phyloP scores from a whole-genome alignment of 805 yeast species.

The Kockiozyma suomiensis region DNA sequence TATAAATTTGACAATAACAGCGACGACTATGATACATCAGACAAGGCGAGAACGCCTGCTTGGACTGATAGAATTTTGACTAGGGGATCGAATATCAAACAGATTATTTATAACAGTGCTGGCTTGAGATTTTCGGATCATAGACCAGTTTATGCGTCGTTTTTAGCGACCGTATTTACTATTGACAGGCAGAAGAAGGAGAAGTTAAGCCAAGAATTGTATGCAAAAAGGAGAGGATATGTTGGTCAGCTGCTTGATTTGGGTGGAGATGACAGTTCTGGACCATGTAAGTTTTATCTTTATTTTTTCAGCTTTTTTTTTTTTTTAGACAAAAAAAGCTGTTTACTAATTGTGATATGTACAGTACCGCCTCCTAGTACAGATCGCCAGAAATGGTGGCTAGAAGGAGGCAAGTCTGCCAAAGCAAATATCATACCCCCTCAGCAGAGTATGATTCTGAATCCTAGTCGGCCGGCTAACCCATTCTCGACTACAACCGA shows the following conservation, averaged over 20 bases:
- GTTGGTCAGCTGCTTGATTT: constrained; percentile 42
- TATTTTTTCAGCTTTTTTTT: no score
- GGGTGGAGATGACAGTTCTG: constrained; percentile 21
- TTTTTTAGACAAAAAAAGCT: not conserved
- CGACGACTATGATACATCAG: constrained; percentile 78
- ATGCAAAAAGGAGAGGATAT: constrained; percentile 56
- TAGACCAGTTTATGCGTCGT: constrained; percentile 86
- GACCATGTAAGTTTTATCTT: constrained; percentile 30
- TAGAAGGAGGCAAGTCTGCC: constrained; percentile 72
- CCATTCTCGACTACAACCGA: constrained; percentile 64
- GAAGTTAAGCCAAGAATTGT: constrained; percentile 58
- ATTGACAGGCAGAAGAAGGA: constrained; percentile 66
- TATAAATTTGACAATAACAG: constrained; percentile 91
- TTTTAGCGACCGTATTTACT: constrained; percentile 63
- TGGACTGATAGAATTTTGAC: constrained; percentile 92
- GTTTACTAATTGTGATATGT: constrained; percentile 29
- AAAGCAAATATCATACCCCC: constrained; percentile 60
- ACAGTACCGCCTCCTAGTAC: constrained; percentile 89
- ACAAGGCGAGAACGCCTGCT: constrained; percentile 89
- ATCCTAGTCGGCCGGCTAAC: constrained; percentile 69
- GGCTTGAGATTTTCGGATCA: constrained; percentile 76
- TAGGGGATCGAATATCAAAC: constrained; percentile 59
- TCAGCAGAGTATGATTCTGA: constrained; percentile 53
- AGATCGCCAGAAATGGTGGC: constrained; percentile 88
- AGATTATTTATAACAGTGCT: constrained; percentile 68